Evolutionary conservation across 129 eudicot genomes (phyloP).

Genomic region (Oenanthe sinensis): DNA sequence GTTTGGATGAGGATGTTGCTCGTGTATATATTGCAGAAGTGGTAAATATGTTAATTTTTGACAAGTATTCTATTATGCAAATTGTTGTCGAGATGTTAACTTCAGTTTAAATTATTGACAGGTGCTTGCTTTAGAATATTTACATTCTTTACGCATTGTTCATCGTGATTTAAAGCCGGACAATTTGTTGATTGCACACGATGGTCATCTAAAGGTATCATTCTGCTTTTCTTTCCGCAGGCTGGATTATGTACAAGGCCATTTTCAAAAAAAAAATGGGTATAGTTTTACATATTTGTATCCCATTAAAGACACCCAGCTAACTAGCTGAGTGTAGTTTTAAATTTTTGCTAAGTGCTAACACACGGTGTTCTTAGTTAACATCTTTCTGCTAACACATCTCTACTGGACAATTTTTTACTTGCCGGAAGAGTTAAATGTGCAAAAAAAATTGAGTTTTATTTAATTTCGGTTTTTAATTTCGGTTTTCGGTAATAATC

Average conservation of each 20-base stretch:
- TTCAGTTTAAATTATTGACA: conserved; percentile 25
- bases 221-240: background rate
- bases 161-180: conserved; percentile 98
- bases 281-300: no score
- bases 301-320: no score
- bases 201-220: conserved; percentile 88
- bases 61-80: background rate
- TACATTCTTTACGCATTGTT: conserved; percentile 86
- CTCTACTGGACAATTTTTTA: no score
- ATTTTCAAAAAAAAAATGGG: no score
- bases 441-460: no score
- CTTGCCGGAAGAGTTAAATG: no score
- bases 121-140: conserved; percentile 97
- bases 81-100: background rate
- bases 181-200: conserved; percentile 93
- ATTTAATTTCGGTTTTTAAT: no score
- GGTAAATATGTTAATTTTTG: conserved; percentile 36
- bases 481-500: no score
- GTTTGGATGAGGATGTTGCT: conserved; percentile 95
- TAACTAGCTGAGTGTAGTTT: no score
- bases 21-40: conserved; percentile 97
- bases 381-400: no score
- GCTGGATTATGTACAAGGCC: background rate
- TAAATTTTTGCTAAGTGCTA: no score
- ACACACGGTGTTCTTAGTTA: no score